These are phyloP conservation scores for Colletotrichum sp. DNA, from an alignment of 2,329 filamentous ascomycete species.

Conservation along the genomic window DNA sequence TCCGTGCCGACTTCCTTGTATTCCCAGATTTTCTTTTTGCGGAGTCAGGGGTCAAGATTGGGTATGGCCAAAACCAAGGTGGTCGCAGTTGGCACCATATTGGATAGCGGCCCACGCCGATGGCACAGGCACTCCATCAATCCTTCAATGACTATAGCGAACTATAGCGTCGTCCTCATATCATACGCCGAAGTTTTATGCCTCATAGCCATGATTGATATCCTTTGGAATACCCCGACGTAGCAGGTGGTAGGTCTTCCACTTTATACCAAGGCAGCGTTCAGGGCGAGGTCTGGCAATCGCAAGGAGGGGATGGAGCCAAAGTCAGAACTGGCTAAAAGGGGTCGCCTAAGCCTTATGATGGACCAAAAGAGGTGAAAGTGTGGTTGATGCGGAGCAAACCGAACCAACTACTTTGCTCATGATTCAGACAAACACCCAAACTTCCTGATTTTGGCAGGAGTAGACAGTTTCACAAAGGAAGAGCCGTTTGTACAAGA, in stretches of 20 bases:
- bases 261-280: background rate
- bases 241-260: background rate
- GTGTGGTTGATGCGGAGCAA: background rate
- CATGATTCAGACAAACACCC: background rate
- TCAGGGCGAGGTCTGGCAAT: background rate
- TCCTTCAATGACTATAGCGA: background rate
- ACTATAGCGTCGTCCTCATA: background rate
- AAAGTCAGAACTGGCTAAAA: background rate
- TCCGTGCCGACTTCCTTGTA: background rate
- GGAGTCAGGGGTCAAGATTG: background rate
- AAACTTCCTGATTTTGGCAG: background rate
- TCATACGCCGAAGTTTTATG: background rate
- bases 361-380: background rate
- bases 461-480: background rate
- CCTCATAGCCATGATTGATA: background rate
- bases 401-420: background rate
- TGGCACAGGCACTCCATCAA: background rate
- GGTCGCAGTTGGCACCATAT: background rate
- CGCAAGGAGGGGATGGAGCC: background rate
- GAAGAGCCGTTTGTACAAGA: background rate
- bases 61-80: background rate
- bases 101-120: background rate
- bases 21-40: background rate
- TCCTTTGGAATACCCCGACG: background rate
- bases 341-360: background rate